These are phyloP conservation scores for Scenedesmus sp. DNA, from an alignment of 163 green algal species.

Conservation along the genomic window DNA sequence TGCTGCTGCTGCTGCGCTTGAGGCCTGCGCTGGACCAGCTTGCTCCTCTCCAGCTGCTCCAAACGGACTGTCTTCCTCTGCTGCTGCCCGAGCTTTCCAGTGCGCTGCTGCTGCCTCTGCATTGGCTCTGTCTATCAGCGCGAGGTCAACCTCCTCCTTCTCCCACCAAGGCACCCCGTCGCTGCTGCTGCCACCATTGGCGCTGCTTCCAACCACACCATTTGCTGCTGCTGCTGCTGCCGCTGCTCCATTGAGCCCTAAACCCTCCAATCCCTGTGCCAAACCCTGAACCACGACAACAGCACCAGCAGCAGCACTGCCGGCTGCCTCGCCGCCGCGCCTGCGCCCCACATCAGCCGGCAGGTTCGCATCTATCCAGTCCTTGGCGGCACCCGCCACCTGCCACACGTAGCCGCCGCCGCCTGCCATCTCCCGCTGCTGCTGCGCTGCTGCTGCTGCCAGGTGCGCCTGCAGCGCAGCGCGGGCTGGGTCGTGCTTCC, in stretches of 20 bases:
- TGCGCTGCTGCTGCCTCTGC: constrained; percentile 61
- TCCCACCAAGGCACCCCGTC: constrained; percentile 44
- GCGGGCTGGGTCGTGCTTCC: constrained; percentile 53
- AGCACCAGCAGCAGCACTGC: constrained; percentile 12
- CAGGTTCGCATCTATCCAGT: constrained; percentile 66
- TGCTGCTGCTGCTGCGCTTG: constrained; percentile 3
- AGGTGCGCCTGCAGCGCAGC: constrained; percentile 43
- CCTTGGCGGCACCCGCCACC: constrained; percentile 61
- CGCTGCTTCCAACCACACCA: too few species aligned
- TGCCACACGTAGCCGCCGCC: constrained; percentile 60
- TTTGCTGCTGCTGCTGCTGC: constrained; percentile 11
- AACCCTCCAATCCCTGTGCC: neutral
- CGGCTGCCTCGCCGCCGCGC: neutral
- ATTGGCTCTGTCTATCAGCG: constrained; percentile 54
- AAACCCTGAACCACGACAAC: constrained; percentile 24
- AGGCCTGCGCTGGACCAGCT: neutral
- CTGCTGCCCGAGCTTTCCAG: constrained; percentile 42
- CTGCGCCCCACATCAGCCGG: constrained; percentile 43
- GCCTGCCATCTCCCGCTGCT: constrained; percentile 46
- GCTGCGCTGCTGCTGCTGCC: constrained; percentile 17
- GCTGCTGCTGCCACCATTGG: neutral
- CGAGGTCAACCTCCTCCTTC: constrained; percentile 61
- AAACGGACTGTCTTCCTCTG: constrained; percentile 33
- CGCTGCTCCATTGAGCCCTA: neutral
- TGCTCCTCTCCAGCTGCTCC: neutral